Percentiles rank a stretch among this genome's conserved stretches.
phyloP scores from a whole-genome alignment of 169 alveolate species.

The Eimeria necatrix region DNA sequence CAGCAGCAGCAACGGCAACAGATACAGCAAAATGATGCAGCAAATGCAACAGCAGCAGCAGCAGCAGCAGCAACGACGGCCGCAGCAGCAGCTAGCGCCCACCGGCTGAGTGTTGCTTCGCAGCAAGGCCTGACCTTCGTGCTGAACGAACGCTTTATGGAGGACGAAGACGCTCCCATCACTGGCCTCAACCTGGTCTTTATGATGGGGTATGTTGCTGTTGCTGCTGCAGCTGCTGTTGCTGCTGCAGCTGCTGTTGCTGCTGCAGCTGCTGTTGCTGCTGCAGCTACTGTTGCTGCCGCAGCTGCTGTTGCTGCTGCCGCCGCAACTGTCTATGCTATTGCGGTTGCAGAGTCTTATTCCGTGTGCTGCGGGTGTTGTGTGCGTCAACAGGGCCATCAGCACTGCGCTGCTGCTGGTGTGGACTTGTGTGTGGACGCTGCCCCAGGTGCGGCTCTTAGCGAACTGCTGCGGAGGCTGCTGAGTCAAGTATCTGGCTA shows the following conservation, averaged over 20 bases:
- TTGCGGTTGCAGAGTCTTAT: background rate
- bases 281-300: background rate
- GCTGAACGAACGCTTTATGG: constrained; percentile 82
- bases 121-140: constrained; percentile 83
- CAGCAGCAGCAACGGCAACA: too few relatives aligned
- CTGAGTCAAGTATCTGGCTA: background rate
- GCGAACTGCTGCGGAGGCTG: background rate
- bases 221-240: too few relatives aligned
- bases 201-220: constrained; percentile 81
- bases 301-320: background rate
- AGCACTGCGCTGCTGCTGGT: constrained; percentile 56
- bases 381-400: constrained; percentile 25
- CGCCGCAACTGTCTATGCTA: background rate
- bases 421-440: constrained; percentile 84
- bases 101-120: background rate
- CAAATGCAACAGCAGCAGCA: background rate
- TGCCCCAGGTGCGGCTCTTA: constrained; percentile 50
- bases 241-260: background rate
- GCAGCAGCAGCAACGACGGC: background rate
- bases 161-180: constrained; percentile 54
- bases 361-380: background rate
- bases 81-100: background rate
- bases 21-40: too few relatives aligned
- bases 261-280: background rate
- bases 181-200: constrained; percentile 82